These are phyloP conservation scores for Phytophthora ohioensis DNA, from an alignment of 352 stramenopile species.

Conservation along the genomic window DNA sequence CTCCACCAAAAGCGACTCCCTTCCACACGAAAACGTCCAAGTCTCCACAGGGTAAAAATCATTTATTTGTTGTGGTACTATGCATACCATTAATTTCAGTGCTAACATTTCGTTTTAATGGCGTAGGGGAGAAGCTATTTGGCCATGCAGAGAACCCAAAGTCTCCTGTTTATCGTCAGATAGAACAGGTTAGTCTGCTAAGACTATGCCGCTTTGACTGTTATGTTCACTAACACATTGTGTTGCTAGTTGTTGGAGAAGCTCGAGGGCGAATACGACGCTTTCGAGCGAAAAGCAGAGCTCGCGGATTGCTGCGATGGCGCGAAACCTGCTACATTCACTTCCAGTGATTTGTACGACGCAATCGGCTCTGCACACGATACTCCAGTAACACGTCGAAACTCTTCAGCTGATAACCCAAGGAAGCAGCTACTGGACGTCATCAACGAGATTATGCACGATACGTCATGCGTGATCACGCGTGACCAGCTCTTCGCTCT, in stretches of 20 bases:
- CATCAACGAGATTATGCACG: slow-evolving; percentile 74
- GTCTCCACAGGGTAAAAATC: slow-evolving; percentile 29
- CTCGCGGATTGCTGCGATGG: slow-evolving; percentile 54
- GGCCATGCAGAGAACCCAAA: slow-evolving; percentile 55
- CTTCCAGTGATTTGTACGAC: slow-evolving; percentile 80
- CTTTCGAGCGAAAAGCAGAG: slow-evolving; percentile 52
- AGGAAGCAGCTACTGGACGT: slow-evolving; percentile 58
- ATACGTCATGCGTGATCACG: slow-evolving; percentile 59
- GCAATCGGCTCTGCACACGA: slow-evolving; percentile 74
- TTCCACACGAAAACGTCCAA: slow-evolving; percentile 41
- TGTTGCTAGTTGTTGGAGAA: slow-evolving; percentile 46
- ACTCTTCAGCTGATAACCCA: slow-evolving; percentile 25
- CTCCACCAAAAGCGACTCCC: slow-evolving; percentile 23
- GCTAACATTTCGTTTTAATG: neutral
- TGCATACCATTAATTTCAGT: neutral
- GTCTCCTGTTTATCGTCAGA: slow-evolving; percentile 71
- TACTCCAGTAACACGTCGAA: slow-evolving; percentile 16
- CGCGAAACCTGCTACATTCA: slow-evolving; percentile 50
- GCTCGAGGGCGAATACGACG: slow-evolving; percentile 68
- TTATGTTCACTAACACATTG: slow-evolving; percentile 1
- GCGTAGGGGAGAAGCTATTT: slow-evolving; percentile 57
- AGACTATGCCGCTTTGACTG: neutral
- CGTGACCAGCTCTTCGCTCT: slow-evolving; percentile 68
- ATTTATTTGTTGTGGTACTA: neutral
- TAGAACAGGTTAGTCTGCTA: slow-evolving; percentile 49